Conservation (phyloP, 2,329 filamentous ascomycete species). For the Ceratocystis colombiana region DNA sequence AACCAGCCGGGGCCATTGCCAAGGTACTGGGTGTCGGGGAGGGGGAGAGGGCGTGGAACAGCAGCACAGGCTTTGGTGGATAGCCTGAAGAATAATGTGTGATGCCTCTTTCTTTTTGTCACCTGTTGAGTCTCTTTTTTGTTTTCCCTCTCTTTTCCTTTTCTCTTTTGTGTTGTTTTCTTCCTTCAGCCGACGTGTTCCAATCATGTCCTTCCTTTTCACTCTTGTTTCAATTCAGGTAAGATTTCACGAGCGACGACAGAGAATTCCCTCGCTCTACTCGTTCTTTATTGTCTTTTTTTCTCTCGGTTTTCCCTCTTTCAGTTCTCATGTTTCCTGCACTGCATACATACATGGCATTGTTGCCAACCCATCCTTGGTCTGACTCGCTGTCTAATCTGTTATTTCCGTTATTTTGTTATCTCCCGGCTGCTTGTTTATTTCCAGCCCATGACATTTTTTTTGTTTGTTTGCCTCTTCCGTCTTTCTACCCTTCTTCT, state of each 20-base stretch:
- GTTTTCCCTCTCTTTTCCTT: not conserved
- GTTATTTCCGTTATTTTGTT: not conserved
- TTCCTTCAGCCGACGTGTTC: not conserved
- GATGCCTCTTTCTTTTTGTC: not conserved
- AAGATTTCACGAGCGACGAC: conserved; percentile 9
- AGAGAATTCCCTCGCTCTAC: not conserved
- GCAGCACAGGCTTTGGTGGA: conserved; percentile 20
- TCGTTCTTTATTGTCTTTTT: conserved; percentile 9
- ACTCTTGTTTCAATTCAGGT: not conserved
- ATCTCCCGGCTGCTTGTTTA: not conserved
- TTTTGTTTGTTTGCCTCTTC: not conserved
- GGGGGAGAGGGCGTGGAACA: conserved; percentile 11
- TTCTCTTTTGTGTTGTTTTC: not conserved
- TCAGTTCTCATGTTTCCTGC: not conserved
- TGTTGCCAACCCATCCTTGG: not conserved
- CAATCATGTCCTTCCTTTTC: conserved; percentile 2
- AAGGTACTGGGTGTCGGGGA: conserved; percentile 42
- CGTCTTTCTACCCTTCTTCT: not conserved
- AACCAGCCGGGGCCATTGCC: conserved; percentile 68
- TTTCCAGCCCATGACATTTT: not conserved
- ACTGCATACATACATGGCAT: conserved; percentile 15
- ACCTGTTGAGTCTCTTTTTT: not conserved
- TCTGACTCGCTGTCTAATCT: not conserved
- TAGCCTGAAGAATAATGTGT: conserved; percentile 8
- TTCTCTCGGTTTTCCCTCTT: not conserved